These are phyloP conservation scores for Setaria viridis DNA, from an alignment of 202 grass and related monocot genomes.

Conservation along the genomic window DNA sequence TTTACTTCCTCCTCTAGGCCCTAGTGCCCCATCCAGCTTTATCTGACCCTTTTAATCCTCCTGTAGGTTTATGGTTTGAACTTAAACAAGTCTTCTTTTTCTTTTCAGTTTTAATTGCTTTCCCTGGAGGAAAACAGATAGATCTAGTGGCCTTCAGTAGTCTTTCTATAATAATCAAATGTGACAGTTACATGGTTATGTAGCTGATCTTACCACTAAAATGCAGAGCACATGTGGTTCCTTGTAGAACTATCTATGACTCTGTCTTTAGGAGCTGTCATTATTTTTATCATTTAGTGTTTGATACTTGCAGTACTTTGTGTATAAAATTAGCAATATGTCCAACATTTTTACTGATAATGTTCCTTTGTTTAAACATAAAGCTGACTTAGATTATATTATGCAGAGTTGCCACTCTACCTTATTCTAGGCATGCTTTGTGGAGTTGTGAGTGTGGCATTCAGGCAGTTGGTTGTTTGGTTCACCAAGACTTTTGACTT, in stretches of 20 bases:
- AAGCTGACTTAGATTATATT: constrained; percentile 47
- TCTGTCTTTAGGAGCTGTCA: neutral
- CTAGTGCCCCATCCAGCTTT: neutral
- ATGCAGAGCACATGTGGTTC: neutral
- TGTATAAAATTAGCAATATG: neutral
- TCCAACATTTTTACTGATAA: constrained; percentile 18
- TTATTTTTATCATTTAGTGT: constrained; percentile 25
- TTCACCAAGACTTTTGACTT: constrained; percentile 93
- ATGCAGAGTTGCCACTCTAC: constrained; percentile 92
- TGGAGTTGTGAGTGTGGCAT: constrained; percentile 93
- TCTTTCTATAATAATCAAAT: constrained; percentile 30
- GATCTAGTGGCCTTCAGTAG: neutral
- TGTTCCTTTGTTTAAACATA: constrained; percentile 25
- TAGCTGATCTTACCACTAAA: neutral
- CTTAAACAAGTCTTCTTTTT: neutral
- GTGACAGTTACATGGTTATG: constrained; percentile 13
- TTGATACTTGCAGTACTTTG: neutral
- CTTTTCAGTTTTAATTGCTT: constrained; percentile 6
- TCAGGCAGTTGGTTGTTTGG: constrained; percentile 91
- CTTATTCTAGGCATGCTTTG: constrained; percentile 99
- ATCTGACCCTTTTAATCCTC: constrained; percentile 3
- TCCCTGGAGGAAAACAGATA: constrained; percentile 9
- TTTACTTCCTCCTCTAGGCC: neutral
- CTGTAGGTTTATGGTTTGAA: neutral
- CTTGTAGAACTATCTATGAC: constrained; percentile 13